A percentile compares a stretch with the other conserved stretches of the same genome.
phyloP scores from a whole-genome alignment of 345 rosid species.

The Fremontodendron californicum region DNA sequence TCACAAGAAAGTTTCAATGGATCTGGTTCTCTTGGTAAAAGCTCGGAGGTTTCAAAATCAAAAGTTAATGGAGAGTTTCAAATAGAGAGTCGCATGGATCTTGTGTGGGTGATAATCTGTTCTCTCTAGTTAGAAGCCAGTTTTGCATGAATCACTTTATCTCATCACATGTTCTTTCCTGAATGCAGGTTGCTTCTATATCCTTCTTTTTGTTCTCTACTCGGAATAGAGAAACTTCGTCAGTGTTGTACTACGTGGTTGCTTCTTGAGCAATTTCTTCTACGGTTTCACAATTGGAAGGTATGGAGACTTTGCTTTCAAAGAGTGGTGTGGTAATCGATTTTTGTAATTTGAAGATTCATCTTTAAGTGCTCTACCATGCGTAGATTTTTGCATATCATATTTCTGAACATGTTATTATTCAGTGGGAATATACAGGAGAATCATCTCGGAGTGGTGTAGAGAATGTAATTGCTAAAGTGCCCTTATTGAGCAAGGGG shows the following conservation, averaged over 20 bases:
- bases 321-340: not conserved
- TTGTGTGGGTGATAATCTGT: constrained; percentile 69
- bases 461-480: constrained; percentile 41
- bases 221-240: constrained; percentile 93
- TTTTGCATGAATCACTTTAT: constrained; percentile 1
- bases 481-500: constrained; percentile 38
- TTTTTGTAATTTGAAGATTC: not conserved
- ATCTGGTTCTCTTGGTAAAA: constrained; percentile 48
- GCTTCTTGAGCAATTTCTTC: constrained; percentile 89
- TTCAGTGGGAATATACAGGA: constrained; percentile 90
- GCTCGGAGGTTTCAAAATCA: constrained; percentile 37
- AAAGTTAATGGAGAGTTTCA: constrained; percentile 52
- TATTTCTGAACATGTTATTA: constrained; percentile 36
- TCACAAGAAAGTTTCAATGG: constrained; percentile 52
- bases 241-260: constrained; percentile 93
- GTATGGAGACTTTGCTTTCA: constrained; percentile 32
- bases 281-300: constrained; percentile 87
- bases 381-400: constrained; percentile 10
- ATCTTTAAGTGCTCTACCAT: constrained; percentile 13
- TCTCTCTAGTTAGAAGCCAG: constrained; percentile 10
- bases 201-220: constrained; percentile 83
- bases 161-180: constrained; percentile 18
- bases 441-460: constrained; percentile 56
- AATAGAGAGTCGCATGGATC: constrained; percentile 80
- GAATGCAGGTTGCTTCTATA: constrained; percentile 75